Conservation (phyloP, 805 yeast species). For the Kregervanrija fluxuum region DNA sequence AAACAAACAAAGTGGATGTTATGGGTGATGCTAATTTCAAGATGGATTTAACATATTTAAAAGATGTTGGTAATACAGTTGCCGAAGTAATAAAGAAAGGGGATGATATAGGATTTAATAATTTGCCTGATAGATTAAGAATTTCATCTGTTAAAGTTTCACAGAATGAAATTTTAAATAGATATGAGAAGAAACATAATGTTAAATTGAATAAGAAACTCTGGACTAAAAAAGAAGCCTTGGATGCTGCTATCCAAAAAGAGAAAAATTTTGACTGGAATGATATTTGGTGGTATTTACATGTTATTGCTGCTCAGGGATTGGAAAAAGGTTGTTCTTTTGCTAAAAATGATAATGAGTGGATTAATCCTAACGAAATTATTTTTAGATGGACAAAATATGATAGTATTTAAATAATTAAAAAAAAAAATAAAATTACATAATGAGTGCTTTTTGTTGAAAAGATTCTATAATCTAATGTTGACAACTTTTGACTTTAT, state of each 20-base stretch:
- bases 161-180: conserved; percentile 30
- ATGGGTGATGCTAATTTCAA: conserved; percentile 34
- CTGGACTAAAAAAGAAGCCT: conserved; percentile 26
- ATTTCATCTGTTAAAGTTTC: conserved; percentile 36
- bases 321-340: conserved; percentile 32
- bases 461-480: neutral
- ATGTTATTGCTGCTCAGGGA: conserved; percentile 31
- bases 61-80: conserved; percentile 38
- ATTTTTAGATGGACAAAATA: conserved; percentile 38
- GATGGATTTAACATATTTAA: conserved; percentile 30
- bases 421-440: neutral
- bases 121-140: conserved; percentile 38
- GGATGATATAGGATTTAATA: conserved; percentile 20
- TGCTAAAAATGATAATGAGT: conserved; percentile 30
- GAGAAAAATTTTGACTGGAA: conserved; percentile 25
- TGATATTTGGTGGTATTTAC: conserved; percentile 34
- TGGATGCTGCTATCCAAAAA: conserved; percentile 25
- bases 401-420: neutral
- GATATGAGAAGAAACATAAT: conserved; percentile 34
- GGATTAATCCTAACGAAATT: conserved; percentile 38
- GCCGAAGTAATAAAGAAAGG: conserved; percentile 32
- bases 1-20: conserved; percentile 28
- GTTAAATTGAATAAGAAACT: conserved; percentile 29
- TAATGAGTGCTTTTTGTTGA: neutral
- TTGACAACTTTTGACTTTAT: conserved; percentile 21